Evolutionary conservation across 495 filamentous ascomycete genomes (phyloP), one percentile per base, ranked within the genome.

Genomic region (Aspergillus conjunctus): DNA sequence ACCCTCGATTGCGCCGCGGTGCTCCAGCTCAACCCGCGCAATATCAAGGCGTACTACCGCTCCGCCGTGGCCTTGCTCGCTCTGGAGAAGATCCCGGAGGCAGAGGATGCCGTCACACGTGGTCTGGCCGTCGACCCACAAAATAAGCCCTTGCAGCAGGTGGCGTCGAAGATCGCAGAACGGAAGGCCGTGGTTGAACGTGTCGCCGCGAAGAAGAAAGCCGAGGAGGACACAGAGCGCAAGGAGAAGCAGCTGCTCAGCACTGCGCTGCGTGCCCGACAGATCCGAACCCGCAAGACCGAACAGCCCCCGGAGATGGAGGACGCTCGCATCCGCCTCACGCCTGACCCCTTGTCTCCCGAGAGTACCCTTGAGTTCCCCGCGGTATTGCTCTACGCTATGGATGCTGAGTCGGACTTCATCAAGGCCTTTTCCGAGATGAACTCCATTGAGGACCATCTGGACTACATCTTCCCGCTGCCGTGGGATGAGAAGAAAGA

Each of bases 41-140:
- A 94, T 70, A 69, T 93, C 66, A 98, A 98, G 75, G 92, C 93
- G 5, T 90, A 85, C 69, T 98, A 97, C 71, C 88, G 94, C 56
- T 90, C 88, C 30, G 83, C 88, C 0, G 78, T 80, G 62, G 93
- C 94, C 7, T 81, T 94, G 59, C 77, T 92, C 18, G 85, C 87
- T 8, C 81, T 97, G 7, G 85, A 86, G 62, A 88, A 87, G 67
- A 72, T 94, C 53, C 66, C 73, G 11, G 91, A 94, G 69, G 91
- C 94, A 6, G 81, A 86, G 61, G 91, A 96, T 68, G 85, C 88
- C 4, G 90, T 87, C 58, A 70, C 79, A 6, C 81, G 86, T 6
- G 93, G 93, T 0, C 76, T 97, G 1, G 73, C 73, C 0, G 67
- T 94, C n/a, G 89, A 93, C 41, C 72, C 85, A 7, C 52, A 68